Percentiles rank a stretch among this genome's conserved stretches.
phyloP scores from a whole-genome alignment of 192 early-diverging fungal genomes.

The Backusella psychrophila region DNA sequence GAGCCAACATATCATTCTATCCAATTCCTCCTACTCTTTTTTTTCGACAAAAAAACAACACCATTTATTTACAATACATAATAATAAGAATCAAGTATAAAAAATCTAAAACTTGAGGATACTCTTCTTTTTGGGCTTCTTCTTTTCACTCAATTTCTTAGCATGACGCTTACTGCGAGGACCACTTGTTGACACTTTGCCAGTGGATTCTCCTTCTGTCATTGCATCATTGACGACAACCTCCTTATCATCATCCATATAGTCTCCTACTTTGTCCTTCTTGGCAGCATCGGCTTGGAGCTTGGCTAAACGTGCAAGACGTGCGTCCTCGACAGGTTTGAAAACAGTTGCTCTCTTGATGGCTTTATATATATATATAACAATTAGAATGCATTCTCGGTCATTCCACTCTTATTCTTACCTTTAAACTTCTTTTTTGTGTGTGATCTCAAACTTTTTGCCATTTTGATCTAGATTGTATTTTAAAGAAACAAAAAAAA shows the following conservation, averaged over 20 bases:
- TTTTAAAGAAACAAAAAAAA: neutral
- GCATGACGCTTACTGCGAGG: constrained; percentile 25
- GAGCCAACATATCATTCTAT: no score
- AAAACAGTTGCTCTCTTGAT: constrained; percentile 59
- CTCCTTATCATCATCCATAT: constrained; percentile 16
- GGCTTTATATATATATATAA: constrained; percentile 26
- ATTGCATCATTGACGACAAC: constrained; percentile 12
- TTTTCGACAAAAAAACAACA: neutral
- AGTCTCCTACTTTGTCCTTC: constrained; percentile 16
- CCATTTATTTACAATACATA: neutral
- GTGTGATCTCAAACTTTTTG: constrained; percentile 32
- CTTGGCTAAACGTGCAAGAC: constrained; percentile 42
- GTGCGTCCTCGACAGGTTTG: constrained; percentile 52
- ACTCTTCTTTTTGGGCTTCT: constrained; percentile 21
- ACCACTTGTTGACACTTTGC: constrained; percentile 53
- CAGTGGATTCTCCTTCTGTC: constrained; percentile 27
- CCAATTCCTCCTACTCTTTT: neutral
- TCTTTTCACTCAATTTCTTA: constrained; percentile 24
- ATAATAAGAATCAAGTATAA: neutral
- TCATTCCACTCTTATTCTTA: neutral
- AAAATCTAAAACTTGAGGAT: constrained; percentile 11
- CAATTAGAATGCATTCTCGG: neutral
- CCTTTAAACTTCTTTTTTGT: constrained; percentile 29
- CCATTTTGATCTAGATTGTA: constrained; percentile 16
- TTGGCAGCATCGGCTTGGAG: constrained; percentile 32